phyloP scores from a whole-genome alignment of 179 eudicot species.

The Nepenthes alata region DNA sequence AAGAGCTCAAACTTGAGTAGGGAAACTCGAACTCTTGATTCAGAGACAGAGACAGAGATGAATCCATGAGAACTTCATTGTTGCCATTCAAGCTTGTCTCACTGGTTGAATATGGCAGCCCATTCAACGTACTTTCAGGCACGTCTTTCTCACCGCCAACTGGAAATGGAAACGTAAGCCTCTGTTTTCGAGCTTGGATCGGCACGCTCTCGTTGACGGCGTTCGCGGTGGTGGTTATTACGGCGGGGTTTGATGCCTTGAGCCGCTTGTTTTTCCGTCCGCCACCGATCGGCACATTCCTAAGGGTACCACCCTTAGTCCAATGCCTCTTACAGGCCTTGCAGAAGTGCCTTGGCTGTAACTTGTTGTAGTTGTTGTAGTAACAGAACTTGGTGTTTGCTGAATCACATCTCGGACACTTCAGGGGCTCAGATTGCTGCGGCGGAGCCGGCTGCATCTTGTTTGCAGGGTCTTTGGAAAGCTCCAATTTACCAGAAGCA shows the following conservation, averaged over 20 bases:
- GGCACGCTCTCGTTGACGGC: not conserved
- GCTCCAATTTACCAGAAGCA: slow-evolving; percentile 7
- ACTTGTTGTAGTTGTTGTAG: slow-evolving; percentile 84
- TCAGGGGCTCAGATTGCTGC: slow-evolving; percentile 27
- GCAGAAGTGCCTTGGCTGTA: slow-evolving; percentile 74
- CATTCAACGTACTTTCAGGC: not conserved
- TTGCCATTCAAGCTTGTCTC: slow-evolving; percentile 10
- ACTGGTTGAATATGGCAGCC: slow-evolving; percentile 3
- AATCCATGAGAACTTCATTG: slow-evolving; percentile 16
- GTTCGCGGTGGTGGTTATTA: slow-evolving; percentile 6
- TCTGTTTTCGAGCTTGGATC: not conserved
- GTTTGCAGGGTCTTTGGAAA: slow-evolving; percentile 15
- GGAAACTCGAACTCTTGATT: slow-evolving; percentile 29
- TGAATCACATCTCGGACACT: slow-evolving; percentile 77
- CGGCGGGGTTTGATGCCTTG: slow-evolving; percentile 15
- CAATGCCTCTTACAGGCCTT: slow-evolving; percentile 91
- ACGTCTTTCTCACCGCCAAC: slow-evolving; percentile 16
- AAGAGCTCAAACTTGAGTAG: slow-evolving; percentile 29
- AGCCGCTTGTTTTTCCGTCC: slow-evolving; percentile 74
- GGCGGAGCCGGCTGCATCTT: slow-evolving; percentile 11
- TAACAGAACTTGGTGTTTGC: slow-evolving; percentile 78
- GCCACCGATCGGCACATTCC: slow-evolving; percentile 85
- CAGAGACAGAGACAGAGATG: slow-evolving; percentile 13
- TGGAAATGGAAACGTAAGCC: slow-evolving; percentile 11
- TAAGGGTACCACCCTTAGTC: slow-evolving; percentile 91